These are phyloP conservation scores for Lipomyces mesembrius DNA, from an alignment of 805 yeast genomes.

Conservation along the genomic window DNA sequence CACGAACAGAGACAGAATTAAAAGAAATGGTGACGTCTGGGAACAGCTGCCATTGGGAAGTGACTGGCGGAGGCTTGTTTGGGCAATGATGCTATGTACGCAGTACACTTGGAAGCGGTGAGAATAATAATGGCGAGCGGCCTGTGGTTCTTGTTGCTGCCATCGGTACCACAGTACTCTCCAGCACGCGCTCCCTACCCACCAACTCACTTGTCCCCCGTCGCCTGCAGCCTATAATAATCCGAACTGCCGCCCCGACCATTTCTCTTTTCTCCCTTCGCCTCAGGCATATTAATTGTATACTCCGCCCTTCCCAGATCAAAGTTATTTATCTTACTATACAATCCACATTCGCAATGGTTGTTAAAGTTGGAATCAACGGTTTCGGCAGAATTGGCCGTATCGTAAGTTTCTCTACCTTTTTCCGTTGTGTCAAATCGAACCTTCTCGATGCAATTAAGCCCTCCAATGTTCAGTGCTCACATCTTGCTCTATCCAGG, in stretches of 20 bases:
- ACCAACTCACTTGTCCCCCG: not conserved
- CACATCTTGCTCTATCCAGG: constrained; percentile 19
- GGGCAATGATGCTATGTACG: constrained; percentile 1
- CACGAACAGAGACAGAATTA: not conserved
- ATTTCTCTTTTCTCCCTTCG: constrained; percentile 4
- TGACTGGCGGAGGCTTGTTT: not conserved
- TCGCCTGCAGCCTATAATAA: constrained; percentile 12
- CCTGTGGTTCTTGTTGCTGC: not conserved
- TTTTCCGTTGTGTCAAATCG: not conserved
- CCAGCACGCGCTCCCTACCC: constrained; percentile 3
- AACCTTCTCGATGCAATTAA: not conserved
- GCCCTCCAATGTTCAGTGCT: not conserved
- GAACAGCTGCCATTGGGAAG: not conserved
- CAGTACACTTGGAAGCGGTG: not conserved
- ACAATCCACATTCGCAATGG: constrained; percentile 24
- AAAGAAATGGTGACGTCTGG: not conserved
- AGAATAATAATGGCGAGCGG: not conserved
- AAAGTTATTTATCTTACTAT: not conserved
- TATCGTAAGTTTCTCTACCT: constrained; percentile 55
- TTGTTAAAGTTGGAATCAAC: constrained; percentile 80
- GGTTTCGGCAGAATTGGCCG: constrained; percentile 96
- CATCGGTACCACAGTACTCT: not conserved
- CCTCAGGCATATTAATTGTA: not conserved
- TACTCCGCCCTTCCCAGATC: constrained; percentile 9
- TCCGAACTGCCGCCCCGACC: constrained; percentile 9